Base-by-base conservation (phyloP, 2,329 filamentous ascomycete genomes). In the Stagonosporopsis rhizophila region DNA sequence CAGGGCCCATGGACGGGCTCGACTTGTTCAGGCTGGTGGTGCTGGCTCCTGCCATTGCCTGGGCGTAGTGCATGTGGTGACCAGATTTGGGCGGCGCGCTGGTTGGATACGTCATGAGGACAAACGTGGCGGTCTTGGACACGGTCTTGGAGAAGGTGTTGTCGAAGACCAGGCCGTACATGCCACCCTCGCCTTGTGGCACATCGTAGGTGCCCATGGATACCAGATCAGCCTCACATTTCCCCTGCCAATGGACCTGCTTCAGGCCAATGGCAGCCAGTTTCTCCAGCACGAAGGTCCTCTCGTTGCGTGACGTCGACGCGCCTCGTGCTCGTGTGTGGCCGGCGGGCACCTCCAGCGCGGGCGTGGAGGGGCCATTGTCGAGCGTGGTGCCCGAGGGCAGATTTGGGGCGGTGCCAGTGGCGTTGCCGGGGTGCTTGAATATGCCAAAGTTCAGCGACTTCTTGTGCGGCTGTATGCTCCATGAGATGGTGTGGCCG, bases 401-500 rank as follows among this genome's bases (percentile, higher is more conserved):
- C 73, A 81, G 58, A 74, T 77, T 65, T 23, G 74, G 65, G 28
- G 71, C 60, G 17, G 63, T 60, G 60, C 85, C 82, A 63, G 82
- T 82, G 58, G 86, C 86, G 55, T 85, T 88, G 64, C 93, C 92
- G 2, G 95, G 94, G 75, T 98, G 95, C 76, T 97, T 98, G 78
- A 99, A 96, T 71, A 99, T 90, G 72, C 93, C 95, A 75, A 99
- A 96, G 79, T 98, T 97, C 77, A 99, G 89, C 56, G 94, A 97
- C 80, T 97, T 98, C 81, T 96, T 98, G 77, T 98, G 92, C 39
- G 95, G 95, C 74, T 98, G 93, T 35, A 99, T 87, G 71, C 92
- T 97, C 95, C 95, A 99, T 15, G 93, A 96, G 68, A 99, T 92
- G 46, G 93, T 96, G 76, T 96, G 89, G 50, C 90, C 90, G 62